Evolutionary conservation across 2,329 filamentous ascomycete genomes (phyloP).

Genomic region (Aspergillus sp.): DNA sequence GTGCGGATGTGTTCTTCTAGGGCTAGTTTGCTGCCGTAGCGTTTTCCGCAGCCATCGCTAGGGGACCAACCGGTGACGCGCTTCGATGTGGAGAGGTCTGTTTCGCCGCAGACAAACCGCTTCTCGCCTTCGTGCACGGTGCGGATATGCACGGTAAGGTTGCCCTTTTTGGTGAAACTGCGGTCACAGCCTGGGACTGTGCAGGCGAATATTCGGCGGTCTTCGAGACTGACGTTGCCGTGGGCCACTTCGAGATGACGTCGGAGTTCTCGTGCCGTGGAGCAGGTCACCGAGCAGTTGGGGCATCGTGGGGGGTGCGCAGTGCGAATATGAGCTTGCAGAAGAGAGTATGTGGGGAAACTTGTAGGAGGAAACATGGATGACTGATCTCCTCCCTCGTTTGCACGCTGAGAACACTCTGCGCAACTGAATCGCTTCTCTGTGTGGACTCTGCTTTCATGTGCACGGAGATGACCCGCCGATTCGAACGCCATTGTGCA

Average conservation of each 20-base stretch:
- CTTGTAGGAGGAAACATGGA: conserved; percentile 44
- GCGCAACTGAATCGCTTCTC: conserved; percentile 73
- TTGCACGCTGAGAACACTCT: conserved; percentile 58
- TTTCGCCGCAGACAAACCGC: conserved; percentile 75
- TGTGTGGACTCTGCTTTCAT: conserved; percentile 69
- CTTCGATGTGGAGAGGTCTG: conserved; percentile 58
- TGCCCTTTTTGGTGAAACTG: conserved; percentile 79
- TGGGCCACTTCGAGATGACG: conserved; percentile 79
- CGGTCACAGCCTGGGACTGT: conserved; percentile 68
- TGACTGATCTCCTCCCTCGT: not conserved
- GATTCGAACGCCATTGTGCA: conserved; percentile 75
- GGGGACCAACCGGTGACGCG: conserved; percentile 64
- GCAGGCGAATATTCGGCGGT: conserved; percentile 67
- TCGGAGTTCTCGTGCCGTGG: conserved; percentile 66
- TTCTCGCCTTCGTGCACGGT: conserved; percentile 71
- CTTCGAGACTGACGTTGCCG: conserved; percentile 57
- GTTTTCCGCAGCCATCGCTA: conserved; percentile 68
- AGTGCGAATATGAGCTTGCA: conserved; percentile 71
- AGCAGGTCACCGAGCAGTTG: conserved; percentile 70
- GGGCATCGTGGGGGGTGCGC: conserved; percentile 72
- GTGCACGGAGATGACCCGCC: conserved; percentile 67
- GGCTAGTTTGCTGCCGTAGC: conserved; percentile 73
- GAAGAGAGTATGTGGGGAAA: conserved; percentile 70
- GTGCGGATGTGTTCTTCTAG: conserved; percentile 84
- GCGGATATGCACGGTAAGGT: conserved; percentile 76